A percentile compares a stretch with the other conserved stretches of the same genome.
Conservation (phyloP, 108 stramenopile species). For the Epithemia pelagica region DNA sequence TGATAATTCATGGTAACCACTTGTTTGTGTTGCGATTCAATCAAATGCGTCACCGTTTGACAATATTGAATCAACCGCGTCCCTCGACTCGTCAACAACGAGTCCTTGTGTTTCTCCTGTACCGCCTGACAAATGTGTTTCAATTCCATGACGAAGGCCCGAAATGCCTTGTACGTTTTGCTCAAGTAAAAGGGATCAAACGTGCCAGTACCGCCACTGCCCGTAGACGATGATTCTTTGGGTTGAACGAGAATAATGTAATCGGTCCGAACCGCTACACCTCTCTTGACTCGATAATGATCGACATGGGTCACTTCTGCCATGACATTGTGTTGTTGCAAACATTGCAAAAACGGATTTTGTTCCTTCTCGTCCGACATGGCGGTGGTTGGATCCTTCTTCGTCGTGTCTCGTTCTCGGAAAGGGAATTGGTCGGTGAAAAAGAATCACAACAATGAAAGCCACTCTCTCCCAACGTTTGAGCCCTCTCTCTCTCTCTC, state of each 20-base stretch:
- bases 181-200: constrained; percentile 34
- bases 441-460: no score
- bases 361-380: not conserved
- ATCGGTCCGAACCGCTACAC: constrained; percentile 50
- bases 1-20: constrained; percentile 31
- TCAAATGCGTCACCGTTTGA: constrained; percentile 28
- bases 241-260: constrained; percentile 38
- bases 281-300: constrained; percentile 44
- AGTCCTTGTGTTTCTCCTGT: not conserved
- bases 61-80: constrained; percentile 18
- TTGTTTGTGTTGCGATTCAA: constrained; percentile 26
- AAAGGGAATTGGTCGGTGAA: no score
- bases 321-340: constrained; percentile 29
- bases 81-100: not conserved
- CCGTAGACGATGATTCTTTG: no score
- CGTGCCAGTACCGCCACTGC: no score
- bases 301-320: constrained; percentile 35
- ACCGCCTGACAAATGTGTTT: constrained; percentile 20
- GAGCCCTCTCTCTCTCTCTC: no score
- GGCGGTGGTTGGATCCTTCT: no score
- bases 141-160: constrained; percentile 32
- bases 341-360: constrained; percentile 22
- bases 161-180: constrained; percentile 50
- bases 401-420: no score
- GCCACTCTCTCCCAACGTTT: no score